phyloP scores from a whole-genome alignment of 2,329 filamentous ascomycete species.

The Pseudovirgaria hyperparasitica region DNA sequence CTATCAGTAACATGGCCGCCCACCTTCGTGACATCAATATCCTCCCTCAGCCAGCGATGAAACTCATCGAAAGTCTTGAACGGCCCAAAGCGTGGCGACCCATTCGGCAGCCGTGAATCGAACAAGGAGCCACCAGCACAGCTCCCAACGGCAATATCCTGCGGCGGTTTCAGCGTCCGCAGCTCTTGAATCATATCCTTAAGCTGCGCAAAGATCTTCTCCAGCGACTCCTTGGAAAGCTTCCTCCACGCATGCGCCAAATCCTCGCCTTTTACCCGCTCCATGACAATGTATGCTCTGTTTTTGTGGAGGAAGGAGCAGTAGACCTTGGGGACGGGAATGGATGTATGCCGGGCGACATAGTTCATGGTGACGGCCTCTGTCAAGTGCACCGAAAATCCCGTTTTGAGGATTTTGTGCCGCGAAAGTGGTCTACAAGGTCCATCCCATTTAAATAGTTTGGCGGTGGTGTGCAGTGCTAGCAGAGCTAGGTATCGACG shows the following conservation, averaged over 20 bases:
- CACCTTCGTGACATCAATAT: slow-evolving; percentile 11
- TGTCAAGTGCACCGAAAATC: slow-evolving; percentile 16
- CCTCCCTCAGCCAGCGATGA: slow-evolving; percentile 22
- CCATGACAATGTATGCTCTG: slow-evolving; percentile 35
- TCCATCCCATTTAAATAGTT: slow-evolving; percentile 12
- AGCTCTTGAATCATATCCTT: slow-evolving; percentile 10
- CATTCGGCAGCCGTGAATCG: slow-evolving; percentile 13
- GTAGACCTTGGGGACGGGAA: slow-evolving; percentile 34
- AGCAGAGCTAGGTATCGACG: slow-evolving; percentile 13
- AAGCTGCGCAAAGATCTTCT: slow-evolving; percentile 8
- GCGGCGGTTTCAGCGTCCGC: slow-evolving; percentile 6
- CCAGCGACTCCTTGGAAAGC: slow-evolving; percentile 7
- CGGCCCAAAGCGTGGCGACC: slow-evolving; percentile 16
- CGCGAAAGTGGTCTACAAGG: slow-evolving; percentile 14
- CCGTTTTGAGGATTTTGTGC: slow-evolving; percentile 21
- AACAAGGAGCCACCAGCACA: slow-evolving; percentile 10
- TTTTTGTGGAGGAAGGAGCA: slow-evolving; percentile 30
- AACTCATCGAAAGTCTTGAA: slow-evolving; percentile 24
- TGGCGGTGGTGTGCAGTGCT: slow-evolving; percentile 15
- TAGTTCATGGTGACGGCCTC: slow-evolving; percentile 31
- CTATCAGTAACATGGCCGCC: slow-evolving; percentile 5
- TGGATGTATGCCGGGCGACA: slow-evolving; percentile 26
- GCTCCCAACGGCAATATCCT: slow-evolving; percentile 8
- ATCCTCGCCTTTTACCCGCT: slow-evolving; percentile 18
- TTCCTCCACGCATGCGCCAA: slow-evolving; percentile 10